Percentiles rank a stretch among this genome's conserved stretches.
These are phyloP conservation scores for Leishmania tropica DNA, from an alignment of 208 protist genomes.

Conservation along the genomic window DNA sequence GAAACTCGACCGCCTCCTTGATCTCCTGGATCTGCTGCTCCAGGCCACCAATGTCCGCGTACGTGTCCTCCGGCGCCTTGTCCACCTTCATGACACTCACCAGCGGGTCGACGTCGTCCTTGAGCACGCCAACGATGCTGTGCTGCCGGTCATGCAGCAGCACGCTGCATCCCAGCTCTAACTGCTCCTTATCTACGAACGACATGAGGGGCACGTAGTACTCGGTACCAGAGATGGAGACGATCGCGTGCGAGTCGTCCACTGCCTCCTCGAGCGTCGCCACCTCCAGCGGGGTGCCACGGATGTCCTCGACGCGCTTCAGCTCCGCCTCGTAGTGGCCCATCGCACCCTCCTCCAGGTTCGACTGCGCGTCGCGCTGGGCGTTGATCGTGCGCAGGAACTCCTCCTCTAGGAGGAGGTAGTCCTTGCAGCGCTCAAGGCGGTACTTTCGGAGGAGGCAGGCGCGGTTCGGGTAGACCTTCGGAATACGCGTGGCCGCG, in stretches of 20 bases:
- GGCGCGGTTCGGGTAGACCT: constrained; percentile 95
- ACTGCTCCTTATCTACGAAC: constrained; percentile 99
- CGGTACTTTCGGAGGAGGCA: constrained; percentile 98
- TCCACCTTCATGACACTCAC: constrained; percentile 99
- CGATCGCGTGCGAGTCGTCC: constrained; percentile 99
- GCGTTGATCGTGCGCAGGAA: constrained; percentile 95
- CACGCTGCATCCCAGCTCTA: constrained; percentile 98
- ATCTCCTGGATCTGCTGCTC: constrained; percentile 99
- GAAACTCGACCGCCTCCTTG: constrained; percentile 99
- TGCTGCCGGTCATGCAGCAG: constrained; percentile 97
- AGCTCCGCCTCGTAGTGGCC: constrained; percentile 94
- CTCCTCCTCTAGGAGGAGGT: constrained; percentile 99
- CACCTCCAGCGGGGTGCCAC: constrained; percentile 98
- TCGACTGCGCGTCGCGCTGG: constrained; percentile 81
- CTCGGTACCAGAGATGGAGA: constrained; percentile 96
- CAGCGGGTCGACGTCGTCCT: constrained; percentile 98
- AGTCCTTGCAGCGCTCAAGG: constrained; percentile 99
- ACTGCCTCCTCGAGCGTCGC: constrained; percentile 99
- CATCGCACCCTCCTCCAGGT: constrained; percentile 79
- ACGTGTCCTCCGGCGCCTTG: constrained; percentile 99
- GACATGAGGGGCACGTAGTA: constrained; percentile 99
- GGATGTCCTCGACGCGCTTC: constrained; percentile 97
- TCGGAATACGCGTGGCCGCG: constrained; percentile 73
- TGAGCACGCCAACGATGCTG: constrained; percentile 98
- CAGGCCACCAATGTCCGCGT: constrained; percentile 99